These are phyloP conservation scores for Cyberlindnera suaveolens DNA, from an alignment of 805 yeast genomes.

Conservation along the genomic window DNA sequence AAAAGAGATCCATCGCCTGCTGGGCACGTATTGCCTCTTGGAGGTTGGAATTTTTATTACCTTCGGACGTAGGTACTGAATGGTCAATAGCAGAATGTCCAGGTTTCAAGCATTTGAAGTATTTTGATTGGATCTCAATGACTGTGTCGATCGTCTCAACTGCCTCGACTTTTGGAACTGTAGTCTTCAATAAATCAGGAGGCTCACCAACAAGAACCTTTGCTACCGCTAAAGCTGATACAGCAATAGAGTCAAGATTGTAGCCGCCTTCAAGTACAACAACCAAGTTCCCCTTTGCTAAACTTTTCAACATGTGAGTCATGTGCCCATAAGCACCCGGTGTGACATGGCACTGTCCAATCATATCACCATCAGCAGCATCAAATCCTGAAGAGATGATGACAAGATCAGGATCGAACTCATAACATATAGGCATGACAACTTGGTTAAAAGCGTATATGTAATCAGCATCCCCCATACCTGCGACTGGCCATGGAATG, in stretches of 20 bases:
- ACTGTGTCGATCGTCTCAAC: constrained; percentile 79
- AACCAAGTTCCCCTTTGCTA: constrained; percentile 84
- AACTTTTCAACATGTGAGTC: constrained; percentile 84
- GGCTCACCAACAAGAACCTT: constrained; percentile 92
- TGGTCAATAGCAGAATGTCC: constrained; percentile 42
- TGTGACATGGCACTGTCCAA: constrained; percentile 93
- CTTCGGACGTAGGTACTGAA: constrained; percentile 27
- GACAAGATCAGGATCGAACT: constrained; percentile 88
- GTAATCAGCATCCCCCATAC: constrained; percentile 94
- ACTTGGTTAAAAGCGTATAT: constrained; percentile 83
- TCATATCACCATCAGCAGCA: constrained; percentile 97
- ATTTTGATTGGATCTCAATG: constrained; percentile 68
- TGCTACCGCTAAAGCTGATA: constrained; percentile 86
- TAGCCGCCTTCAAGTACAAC: constrained; percentile 97
- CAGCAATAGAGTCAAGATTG: constrained; percentile 84
- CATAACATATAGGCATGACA: constrained; percentile 82
- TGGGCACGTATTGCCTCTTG: constrained; percentile 71
- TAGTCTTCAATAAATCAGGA: constrained; percentile 67
- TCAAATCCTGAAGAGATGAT: constrained; percentile 95
- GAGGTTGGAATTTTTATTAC: constrained; percentile 42
- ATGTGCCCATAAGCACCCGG: constrained; percentile 96
- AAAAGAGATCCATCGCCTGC: constrained; percentile 55
- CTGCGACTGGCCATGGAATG: constrained; percentile 89
- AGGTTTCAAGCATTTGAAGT: constrained; percentile 81
- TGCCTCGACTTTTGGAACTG: constrained; percentile 69